Evolutionary conservation across 2,329 filamentous ascomycete genomes (phyloP), one percentile per base, ranked within the genome.

Genomic region (Pestalotiopsis sp.): DNA sequence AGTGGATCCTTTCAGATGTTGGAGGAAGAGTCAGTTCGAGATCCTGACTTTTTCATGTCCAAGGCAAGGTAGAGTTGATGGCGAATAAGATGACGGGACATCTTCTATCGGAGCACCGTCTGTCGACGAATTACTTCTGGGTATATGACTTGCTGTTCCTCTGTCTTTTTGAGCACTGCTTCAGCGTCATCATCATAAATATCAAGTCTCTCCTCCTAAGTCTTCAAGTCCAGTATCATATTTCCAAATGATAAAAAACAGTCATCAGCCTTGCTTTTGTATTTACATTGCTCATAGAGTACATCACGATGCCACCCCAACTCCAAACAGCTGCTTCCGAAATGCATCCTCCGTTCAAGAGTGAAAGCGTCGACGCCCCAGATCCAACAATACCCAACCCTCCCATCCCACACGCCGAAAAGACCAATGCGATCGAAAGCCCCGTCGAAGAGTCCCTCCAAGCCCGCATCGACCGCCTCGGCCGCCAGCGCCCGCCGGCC

Each of bases 401-500:
- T 14, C 24, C 22, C 3, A 22, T 22, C 14, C 56, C 24, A 6
- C 56, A 35, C 56, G 11, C 22, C 17, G 56, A 35, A 2, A 35
- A 11, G 10, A 58, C 14, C 9, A n/a, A 26, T 14, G 24, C 56
- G 14, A n/a, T 58, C 56, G 56, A 58, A 58, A 13, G 22, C 56
- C 56, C 56, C 22, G 2, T 26, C 24, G 56, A 58, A 35, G 56
- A 58, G 17, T 58, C 56, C 3, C 17, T 58, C 9, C 22, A 73
- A 57, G 66, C 67, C 38, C 77, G 76, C 44, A 78, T 91, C 68
- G 86, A 91, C 70, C 82, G 84, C 13, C 79, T 91, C 1, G 88
- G 88, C 22, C 82, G 88, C 65, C 81, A 88, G 74, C 80, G 89
- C 9, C 89, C 89, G 1, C 78, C 81, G 1, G 77, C 76, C 30